Evolutionary conservation across 1,139 yeast genomes (phyloP), one percentile per base, ranked within the genome.

Genomic region (Candida sp.): DNA sequence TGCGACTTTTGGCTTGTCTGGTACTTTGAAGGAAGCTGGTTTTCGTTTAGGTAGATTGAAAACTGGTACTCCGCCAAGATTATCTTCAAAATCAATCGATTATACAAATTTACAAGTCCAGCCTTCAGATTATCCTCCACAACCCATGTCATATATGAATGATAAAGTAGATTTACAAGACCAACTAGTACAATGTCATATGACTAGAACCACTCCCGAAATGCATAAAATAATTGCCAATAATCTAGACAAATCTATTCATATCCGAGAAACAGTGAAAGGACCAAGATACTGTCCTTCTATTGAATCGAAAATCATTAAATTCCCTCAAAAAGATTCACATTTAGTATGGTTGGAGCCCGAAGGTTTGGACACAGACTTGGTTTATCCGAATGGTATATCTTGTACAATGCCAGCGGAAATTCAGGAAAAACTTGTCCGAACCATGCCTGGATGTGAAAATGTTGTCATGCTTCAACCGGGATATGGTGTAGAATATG

Each of bases 241-340:
- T 1, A 91, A 93, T 58, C 72, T 95, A 41, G 85, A 88, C 56
- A 79, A 86, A 56, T 84, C 96, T 3, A 80, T 93, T 9, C 99
- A 95, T 61, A 91, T 95, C 32, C 70, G 91, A 49, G 99, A 95
- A 66, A 86, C 96, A 0, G 96, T 93, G 5, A 89, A 88, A 55
- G 99, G 99, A 0, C 99, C 99, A 2, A 70, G 99, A 25, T 95
- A 95, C 61, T 95, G 99, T 64, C 99, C 99, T 1, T 91, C 98
- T 0, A 82, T 95, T 38, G 99, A 95, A 59, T 82, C 96, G 5
- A 95, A 95, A 58, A 74, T 95, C 29, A 79, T 87, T 38, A 79
- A 90, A 52, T 95, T 95, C 57, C 75, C 88, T 4, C 85, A 87
- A 36, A 91, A 87, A 57, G 68, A 75, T 4, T 70, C 81, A 1